Conservation (phyloP, 345 rosid species). For the Citropsis articulata region DNA sequence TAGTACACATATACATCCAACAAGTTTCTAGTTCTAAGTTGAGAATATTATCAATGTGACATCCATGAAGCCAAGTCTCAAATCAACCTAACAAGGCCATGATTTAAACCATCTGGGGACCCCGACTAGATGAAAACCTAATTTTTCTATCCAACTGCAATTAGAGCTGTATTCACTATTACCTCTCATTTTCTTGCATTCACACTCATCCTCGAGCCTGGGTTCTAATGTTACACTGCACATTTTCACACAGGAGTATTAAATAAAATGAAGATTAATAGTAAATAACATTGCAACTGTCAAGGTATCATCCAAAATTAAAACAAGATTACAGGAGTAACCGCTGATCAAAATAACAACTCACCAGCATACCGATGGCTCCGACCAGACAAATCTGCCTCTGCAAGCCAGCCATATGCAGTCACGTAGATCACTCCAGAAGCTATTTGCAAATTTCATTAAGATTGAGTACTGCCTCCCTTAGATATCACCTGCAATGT, state of each 20-base stretch:
- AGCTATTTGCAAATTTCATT: conserved; percentile 20
- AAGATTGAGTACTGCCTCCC: conserved; percentile 30
- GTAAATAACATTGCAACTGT: neutral
- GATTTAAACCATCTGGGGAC: conserved; percentile 5
- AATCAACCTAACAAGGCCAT: neutral
- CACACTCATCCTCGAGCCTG: neutral
- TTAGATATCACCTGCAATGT: conserved; percentile 58
- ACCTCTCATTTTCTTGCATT: conserved; percentile 8
- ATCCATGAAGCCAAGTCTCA: conserved; percentile 1
- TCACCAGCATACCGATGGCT: conserved; percentile 20
- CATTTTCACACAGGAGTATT: neutral
- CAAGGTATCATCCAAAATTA: neutral
- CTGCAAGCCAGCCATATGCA: conserved; percentile 12
- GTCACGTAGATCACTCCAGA: conserved; percentile 8
- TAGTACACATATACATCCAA: neutral
- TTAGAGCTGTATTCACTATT: neutral
- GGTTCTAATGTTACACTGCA: conserved; percentile 6
- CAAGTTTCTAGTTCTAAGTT: neutral
- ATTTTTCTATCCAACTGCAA: conserved; percentile 3
- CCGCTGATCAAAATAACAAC: neutral
- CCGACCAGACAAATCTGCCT: conserved; percentile 19
- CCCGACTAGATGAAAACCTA: neutral
- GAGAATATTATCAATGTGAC: neutral
- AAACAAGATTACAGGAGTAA: neutral
- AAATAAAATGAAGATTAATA: neutral